phyloP scores from a whole-genome alignment of 75 land plant species.

The Sequoiadendron giganteum region DNA sequence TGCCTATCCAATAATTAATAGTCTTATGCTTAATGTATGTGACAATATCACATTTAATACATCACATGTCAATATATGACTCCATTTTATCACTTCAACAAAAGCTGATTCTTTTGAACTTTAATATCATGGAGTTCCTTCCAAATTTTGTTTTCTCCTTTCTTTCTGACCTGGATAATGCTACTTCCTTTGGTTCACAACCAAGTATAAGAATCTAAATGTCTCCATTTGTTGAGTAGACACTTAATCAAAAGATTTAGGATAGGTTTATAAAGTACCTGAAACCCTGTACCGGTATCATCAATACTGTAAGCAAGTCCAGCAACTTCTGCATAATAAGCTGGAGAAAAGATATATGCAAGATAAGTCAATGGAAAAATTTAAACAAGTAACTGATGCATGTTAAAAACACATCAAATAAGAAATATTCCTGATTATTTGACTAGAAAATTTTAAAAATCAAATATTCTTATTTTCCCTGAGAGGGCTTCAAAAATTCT shows the following conservation, averaged over 20 bases:
- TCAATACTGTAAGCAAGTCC: constrained; percentile 74
- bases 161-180: neutral
- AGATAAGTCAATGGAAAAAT: neutral
- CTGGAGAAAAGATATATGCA: constrained; percentile 34
- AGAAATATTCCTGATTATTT: neutral
- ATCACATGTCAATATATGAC: neutral
- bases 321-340: constrained; percentile 98
- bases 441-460: neutral
- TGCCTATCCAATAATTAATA: neutral
- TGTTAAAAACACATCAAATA: neutral
- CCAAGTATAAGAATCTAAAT: neutral
- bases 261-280: constrained; percentile 44
- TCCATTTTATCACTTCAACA: neutral
- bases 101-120: neutral
- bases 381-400: neutral
- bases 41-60: neutral
- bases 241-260: neutral
- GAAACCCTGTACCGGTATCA: constrained; percentile 67
- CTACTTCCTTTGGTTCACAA: neutral
- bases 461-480: neutral
- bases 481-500: neutral
- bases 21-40: neutral
- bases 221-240: neutral
- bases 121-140: neutral
- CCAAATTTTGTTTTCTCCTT: neutral